A percentile compares a stretch with the other conserved stretches of the same genome.
These are phyloP conservation scores for Kazachstania bromeliacearum DNA, from an alignment of 805 yeast genomes.

Conservation along the genomic window DNA sequence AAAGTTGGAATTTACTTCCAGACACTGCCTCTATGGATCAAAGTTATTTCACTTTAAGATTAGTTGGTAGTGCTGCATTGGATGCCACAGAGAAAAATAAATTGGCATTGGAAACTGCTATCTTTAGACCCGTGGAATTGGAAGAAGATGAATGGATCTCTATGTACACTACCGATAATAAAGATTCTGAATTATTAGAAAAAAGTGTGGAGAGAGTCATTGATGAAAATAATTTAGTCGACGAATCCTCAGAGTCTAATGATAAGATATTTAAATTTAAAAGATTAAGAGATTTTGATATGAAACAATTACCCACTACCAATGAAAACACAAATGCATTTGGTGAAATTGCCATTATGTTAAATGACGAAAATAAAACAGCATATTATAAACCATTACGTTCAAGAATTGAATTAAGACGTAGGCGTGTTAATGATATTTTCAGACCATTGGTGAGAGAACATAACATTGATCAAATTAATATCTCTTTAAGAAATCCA, in stretches of 20 bases:
- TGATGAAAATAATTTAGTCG: slow-evolving; percentile 14
- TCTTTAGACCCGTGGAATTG: slow-evolving; percentile 65
- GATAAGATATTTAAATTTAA: slow-evolving; percentile 46
- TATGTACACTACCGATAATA: slow-evolving; percentile 42
- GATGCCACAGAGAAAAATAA: slow-evolving; percentile 28
- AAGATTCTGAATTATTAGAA: slow-evolving; percentile 34
- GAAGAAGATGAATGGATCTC: slow-evolving; percentile 74
- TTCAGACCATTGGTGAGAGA: slow-evolving; percentile 38
- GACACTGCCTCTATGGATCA: slow-evolving; percentile 88
- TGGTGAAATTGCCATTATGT: slow-evolving; percentile 56
- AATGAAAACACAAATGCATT: slow-evolving; percentile 12
- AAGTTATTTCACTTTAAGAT: slow-evolving; percentile 53
- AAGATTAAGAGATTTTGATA: slow-evolving; percentile 72
- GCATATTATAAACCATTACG: slow-evolving; percentile 72
- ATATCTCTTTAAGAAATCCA: slow-evolving; percentile 52
- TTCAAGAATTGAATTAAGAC: slow-evolving; percentile 72
- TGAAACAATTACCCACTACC: slow-evolving; percentile 37
- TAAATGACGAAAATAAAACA: slow-evolving; percentile 42
- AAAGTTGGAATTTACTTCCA: slow-evolving; percentile 75
- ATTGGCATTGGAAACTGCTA: slow-evolving; percentile 42
- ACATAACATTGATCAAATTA: slow-evolving; percentile 46
- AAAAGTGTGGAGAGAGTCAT: slow-evolving; percentile 32
- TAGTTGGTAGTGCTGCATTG: slow-evolving; percentile 43
- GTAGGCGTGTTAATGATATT: slow-evolving; percentile 57
- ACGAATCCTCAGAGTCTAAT: slow-evolving; percentile 36